Evolutionary conservation across 495 filamentous ascomycete genomes (phyloP), one percentile per base, ranked within the genome.

Genomic region (Penicillium silybi): DNA sequence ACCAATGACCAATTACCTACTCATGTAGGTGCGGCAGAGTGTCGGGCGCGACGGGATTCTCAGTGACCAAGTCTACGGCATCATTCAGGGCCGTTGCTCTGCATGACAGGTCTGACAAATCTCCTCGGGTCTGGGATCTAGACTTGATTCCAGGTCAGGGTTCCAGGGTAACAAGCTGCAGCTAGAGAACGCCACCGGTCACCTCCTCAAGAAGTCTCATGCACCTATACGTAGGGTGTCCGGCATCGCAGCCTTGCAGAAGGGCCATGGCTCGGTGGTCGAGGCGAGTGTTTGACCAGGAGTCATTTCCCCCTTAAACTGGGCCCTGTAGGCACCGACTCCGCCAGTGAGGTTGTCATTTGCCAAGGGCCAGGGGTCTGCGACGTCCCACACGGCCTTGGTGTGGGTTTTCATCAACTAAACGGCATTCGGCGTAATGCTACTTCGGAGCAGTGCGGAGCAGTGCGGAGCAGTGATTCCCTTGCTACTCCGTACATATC

Each of bases 121-220:
- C 5, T 27, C 13, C 15, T 22, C n/a, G 4, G 20, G 19, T 17
- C 34, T 10, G 18, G 13, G 18, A 1, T 32, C 46, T 17, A 41
- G 16, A 17, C 25, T 41, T 23, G 20, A 23, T 46, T 18, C 32
- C 34, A 22, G 32, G 23, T 15, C 1, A 13, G 11, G 8, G 22
- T 32, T 40, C 37, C 32, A 44, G 29, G 44, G 23, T 27, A 37
- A n/a, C 15, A 37, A n/a, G 13, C 49, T 45, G 32, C 37, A 53
- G 6, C 54, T 57, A 57, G 40, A 53, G 53, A 29, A 53, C 45
- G 57, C 57, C 57, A 61, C 57, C 37, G 23, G 53, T 22, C 26
- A 18, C 13, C 15, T 26, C 52, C 13, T 25, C 34, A 61, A 61
- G 50, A 2, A 46, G 9, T 19, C 42, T 38, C 37, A 29, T 44